These are phyloP conservation scores for Mycena sp. DNA, from an alignment of 1,284 basidiomycete genomes.

Conservation along the genomic window DNA sequence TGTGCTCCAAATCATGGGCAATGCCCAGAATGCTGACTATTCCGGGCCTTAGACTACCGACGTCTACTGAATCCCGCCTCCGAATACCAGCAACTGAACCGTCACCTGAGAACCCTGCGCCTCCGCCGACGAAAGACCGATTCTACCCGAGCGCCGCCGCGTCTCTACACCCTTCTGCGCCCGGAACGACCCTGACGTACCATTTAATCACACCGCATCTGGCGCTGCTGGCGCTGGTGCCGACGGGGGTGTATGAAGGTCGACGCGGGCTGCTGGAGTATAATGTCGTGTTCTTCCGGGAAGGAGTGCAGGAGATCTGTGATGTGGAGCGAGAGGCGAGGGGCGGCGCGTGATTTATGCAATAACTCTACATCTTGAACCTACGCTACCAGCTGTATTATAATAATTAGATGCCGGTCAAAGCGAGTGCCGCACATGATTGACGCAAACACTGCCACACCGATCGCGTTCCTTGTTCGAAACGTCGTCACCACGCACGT, in stretches of 20 bases:
- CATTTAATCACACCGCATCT: slow-evolving; percentile 87
- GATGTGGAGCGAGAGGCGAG: slow-evolving; percentile 72
- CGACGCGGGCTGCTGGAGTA: slow-evolving; percentile 89
- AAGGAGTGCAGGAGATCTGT: slow-evolving; percentile 81
- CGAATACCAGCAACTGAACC: slow-evolving; percentile 38
- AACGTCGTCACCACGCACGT: too few relatives aligned
- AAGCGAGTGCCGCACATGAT: background rate
- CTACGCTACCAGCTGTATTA: too few relatives aligned
- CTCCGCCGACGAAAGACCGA: slow-evolving; percentile 41
- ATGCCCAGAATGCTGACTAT: slow-evolving; percentile 1
- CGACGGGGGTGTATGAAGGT: slow-evolving; percentile 81
- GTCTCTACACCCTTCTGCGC: slow-evolving; percentile 67
- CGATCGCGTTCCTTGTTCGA: too few relatives aligned
- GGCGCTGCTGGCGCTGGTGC: slow-evolving; percentile 84
- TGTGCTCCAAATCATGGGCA: slow-evolving; percentile 27
- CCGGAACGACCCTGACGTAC: slow-evolving; percentile 83
- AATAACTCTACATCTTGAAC: background rate
- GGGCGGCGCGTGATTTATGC: slow-evolving; percentile 26
- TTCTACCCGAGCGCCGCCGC: slow-evolving; percentile 65
- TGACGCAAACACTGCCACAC: too few relatives aligned
- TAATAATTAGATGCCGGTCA: background rate
- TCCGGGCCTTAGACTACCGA: slow-evolving; percentile 46
- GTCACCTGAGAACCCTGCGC: slow-evolving; percentile 27
- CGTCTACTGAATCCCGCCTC: slow-evolving; percentile 42
- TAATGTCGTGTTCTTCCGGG: slow-evolving; percentile 90